Conservation (phyloP, 495 filamentous ascomycete species). For the Chlorociboria aeruginascens region DNA sequence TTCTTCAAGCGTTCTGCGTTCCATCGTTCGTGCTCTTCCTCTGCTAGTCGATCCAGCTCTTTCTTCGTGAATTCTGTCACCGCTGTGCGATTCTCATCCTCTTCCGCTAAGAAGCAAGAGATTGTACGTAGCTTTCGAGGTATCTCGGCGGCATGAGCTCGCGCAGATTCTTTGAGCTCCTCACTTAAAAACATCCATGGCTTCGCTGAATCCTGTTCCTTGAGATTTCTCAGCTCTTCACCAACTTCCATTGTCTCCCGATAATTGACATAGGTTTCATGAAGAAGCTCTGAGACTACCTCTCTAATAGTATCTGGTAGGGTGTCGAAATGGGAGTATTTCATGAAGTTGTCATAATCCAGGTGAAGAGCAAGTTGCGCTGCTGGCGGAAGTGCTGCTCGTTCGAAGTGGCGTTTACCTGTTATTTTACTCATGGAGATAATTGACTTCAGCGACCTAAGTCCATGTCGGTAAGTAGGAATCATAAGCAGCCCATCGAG, state of each 20-base stretch:
- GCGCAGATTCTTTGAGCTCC: neutral
- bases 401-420: neutral
- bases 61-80: neutral
- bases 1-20: neutral
- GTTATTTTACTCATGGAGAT: conserved; percentile 1
- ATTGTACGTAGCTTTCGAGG: conserved; percentile 1
- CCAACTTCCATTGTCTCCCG: neutral
- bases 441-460: neutral
- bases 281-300: neutral
- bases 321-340: neutral
- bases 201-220: neutral
- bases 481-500: conserved; percentile 1
- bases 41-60: neutral
- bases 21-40: conserved; percentile 1
- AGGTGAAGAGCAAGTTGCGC: neutral
- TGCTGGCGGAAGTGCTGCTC: conserved; percentile 1
- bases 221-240: neutral
- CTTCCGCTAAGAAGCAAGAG: neutral
- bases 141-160: neutral
- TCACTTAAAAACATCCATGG: neutral
- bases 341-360: neutral
- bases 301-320: neutral
- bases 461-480: conserved; percentile 1
- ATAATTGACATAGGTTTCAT: neutral
- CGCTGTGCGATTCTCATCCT: neutral